These are phyloP conservation scores for Nosema muscidifuracis DNA, from an alignment of 371 early-diverging fungal genomes.

Conservation along the genomic window DNA sequence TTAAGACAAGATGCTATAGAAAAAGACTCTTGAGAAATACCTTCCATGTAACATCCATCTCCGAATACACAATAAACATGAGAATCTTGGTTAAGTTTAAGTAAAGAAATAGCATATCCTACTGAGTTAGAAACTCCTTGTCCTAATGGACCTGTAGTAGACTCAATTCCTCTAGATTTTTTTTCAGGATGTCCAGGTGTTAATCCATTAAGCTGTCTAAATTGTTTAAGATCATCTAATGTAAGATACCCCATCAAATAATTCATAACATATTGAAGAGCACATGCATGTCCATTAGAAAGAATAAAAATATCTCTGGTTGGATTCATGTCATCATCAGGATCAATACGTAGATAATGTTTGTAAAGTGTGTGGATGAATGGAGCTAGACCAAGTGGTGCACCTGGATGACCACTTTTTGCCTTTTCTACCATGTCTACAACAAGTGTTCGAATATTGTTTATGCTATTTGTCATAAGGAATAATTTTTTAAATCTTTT, in stretches of 20 bases:
- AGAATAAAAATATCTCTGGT: slow-evolving; percentile 93
- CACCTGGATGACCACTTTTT: slow-evolving; percentile 95
- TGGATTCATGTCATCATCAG: slow-evolving; percentile 63
- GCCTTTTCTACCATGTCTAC: slow-evolving; percentile 86
- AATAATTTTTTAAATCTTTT: no score
- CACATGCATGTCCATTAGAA: slow-evolving; percentile 96
- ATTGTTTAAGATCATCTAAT: slow-evolving; percentile 81
- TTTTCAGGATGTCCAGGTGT: slow-evolving; percentile 58
- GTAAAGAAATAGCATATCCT: slow-evolving; percentile 62
- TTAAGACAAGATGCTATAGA: slow-evolving; percentile 91
- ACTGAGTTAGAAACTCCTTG: slow-evolving; percentile 82
- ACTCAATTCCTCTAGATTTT: slow-evolving; percentile 91
- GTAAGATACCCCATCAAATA: slow-evolving; percentile 79
- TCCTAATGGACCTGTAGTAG: slow-evolving; percentile 95
- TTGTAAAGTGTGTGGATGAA: slow-evolving; percentile 79
- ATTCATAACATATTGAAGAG: slow-evolving; percentile 78
- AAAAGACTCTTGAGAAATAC: slow-evolving; percentile 86
- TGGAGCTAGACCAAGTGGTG: slow-evolving; percentile 88
- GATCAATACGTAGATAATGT: slow-evolving; percentile 47
- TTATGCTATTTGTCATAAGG: slow-evolving; percentile 64
- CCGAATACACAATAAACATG: slow-evolving; percentile 79
- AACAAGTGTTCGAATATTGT: slow-evolving; percentile 82
- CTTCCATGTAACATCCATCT: slow-evolving; percentile 98
- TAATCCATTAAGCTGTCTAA: slow-evolving; percentile 74
- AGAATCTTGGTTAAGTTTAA: slow-evolving; percentile 70